Conservation (phyloP, 2,329 filamentous ascomycete genomes). For the Colletotrichum cereale region DNA sequence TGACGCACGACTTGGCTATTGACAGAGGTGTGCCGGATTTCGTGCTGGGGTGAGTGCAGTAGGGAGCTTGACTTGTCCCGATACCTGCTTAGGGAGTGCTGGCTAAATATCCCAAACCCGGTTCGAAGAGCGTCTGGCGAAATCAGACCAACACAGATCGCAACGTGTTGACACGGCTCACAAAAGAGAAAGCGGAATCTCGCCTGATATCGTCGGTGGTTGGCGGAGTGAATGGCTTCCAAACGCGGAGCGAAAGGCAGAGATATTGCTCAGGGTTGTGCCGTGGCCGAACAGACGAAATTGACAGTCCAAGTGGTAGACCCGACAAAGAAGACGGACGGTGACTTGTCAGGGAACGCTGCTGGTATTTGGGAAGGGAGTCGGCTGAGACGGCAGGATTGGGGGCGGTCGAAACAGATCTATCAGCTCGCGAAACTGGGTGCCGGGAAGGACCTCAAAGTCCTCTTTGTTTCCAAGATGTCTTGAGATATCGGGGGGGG, state of each 20-base stretch:
- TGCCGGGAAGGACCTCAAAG: conserved; percentile 43
- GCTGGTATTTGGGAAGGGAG: conserved; percentile 26
- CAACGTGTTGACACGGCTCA: conserved; percentile 5
- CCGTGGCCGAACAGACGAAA: conserved; percentile 30
- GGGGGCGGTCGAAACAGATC: conserved; percentile 42
- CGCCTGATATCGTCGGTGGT: conserved; percentile 24
- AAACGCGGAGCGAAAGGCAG: conserved; percentile 26
- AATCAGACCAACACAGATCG: not conserved
- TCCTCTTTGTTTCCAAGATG: conserved; percentile 49
- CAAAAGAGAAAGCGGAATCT: conserved; percentile 26
- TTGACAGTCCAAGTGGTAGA: conserved; percentile 17
- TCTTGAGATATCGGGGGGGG: conserved; percentile 50
- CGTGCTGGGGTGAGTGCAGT: conserved; percentile 35
- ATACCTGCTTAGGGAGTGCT: conserved; percentile 24
- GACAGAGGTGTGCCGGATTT: conserved; percentile 28
- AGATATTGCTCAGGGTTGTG: conserved; percentile 10
- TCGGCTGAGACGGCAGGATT: conserved; percentile 40
- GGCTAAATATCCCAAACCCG: conserved; percentile 34
- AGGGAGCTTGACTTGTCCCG: conserved; percentile 28
- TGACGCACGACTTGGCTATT: conserved; percentile 18
- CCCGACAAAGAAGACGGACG: conserved; percentile 29
- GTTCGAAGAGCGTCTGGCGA: conserved; percentile 11
- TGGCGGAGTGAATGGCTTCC: conserved; percentile 12
- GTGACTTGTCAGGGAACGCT: conserved; percentile 33
- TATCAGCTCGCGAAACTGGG: conserved; percentile 41